Base-by-base conservation (phyloP, 306 rosid genomes). In the Sophora flavescens region DNA sequence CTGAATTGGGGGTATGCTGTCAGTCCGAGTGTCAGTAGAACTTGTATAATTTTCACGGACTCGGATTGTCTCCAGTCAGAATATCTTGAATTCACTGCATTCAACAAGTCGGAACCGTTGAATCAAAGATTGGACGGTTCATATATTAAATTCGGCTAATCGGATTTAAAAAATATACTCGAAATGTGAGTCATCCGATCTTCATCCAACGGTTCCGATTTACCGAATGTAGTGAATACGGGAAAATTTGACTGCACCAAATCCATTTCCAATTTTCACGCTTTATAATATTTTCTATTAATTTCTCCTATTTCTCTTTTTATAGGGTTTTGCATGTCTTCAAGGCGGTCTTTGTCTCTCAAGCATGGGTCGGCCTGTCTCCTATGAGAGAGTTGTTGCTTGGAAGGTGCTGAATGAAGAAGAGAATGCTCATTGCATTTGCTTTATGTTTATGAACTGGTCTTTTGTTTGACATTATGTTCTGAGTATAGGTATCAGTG, bases 351-450 rank as follows among this genome's bases (percentile, higher is more conserved):
- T 96, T 41, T 96, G 99, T 82, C 88, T 93, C 56, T 96, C 99
- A 14, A 96, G 99, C 96, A 96, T 96, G 99, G 99, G 99, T 63
- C 87, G 99, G 47, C 99, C 99, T 2, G 89, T 96, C 59, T 96
- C 99, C 0, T 89, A 91, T 3, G 99, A 96, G 78, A 89, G 97
- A 63, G 97, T 90, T 14, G 96, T 96, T 75, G 99, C 99, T 78
- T 96, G 99, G 99, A 96, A 96, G 87, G 99, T 96, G 82, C 78
- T 93, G 89, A 96, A 96, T 79, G 99, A 93, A 74, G 99, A 96
- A 56, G 98, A 96, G 82, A 93, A 84, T 57, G 99, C 99, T 33
- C 96, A 96, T 86, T 96, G 99, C 81, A 88, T 96, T 74, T 87
- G 98, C 87, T 96, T 96, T 76, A 89, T 96, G 91, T 96, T 96